Base-by-base conservation (phyloP, 495 filamentous ascomycete genomes). In the Penicillium chermesinum region DNA sequence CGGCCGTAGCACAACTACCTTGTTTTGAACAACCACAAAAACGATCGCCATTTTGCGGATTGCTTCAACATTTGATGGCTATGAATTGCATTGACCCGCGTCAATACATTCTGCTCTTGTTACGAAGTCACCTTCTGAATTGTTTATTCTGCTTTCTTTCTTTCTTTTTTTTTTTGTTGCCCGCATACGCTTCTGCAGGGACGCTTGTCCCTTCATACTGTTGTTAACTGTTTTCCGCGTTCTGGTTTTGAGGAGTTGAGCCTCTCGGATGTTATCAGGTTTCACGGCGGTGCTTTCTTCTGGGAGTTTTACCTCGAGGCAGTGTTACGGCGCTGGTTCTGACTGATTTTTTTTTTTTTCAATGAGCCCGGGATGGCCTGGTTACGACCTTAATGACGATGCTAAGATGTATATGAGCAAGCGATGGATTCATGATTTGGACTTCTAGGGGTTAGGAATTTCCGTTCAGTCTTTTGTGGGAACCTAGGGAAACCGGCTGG, bases 361-460 rank as follows among this genome's bases (percentile, higher is more conserved):
- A 53, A 53, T 53, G 57, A 51, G 53, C 51, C 55, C 54, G 49
- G 54, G 49, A 66, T 61, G 66, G 69, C 57, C 58, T 63, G 61
- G 51, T 64, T 59, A 73, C 59, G 67, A 73, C 62, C 55, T 70
- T 70, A 62, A 67, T 64, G 62, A 73, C 57, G 64, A 72, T 63
- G 64, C 53, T 61, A 71, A 66, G 69, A 71, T 67, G 68, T 67
- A 69, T 64, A 71, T 67, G 70, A 69, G 53, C 62, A 67, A 69
- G 62, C 58, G 45, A 68, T 63, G 65, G 63, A 60, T 65, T 64
- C 58, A 63, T 55, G 54, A 65, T 59, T 58, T 41, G 61, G 58
- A 40, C 55, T 54, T 37, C 43, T 56, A 46, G 52, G 55, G 57
- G 39, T 55, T 54, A 44, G 37, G 50, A 53, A 53, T 52, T 39